phyloP scores from a whole-genome alignment of 208 protist species.

The Crithidia expoeki region DNA sequence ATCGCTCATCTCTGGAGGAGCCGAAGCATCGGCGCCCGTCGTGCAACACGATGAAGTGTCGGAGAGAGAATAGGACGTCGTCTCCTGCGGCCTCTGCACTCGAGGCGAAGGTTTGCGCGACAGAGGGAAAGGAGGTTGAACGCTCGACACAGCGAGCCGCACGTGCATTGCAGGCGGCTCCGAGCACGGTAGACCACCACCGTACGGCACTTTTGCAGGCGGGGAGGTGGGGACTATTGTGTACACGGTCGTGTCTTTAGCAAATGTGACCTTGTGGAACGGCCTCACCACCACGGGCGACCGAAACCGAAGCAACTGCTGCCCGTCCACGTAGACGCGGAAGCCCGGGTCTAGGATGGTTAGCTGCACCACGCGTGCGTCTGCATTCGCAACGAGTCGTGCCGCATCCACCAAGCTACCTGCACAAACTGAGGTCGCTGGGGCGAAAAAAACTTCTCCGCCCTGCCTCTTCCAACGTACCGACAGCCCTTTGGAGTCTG shows the following conservation, averaged over 20 bases:
- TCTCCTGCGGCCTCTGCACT: not conserved
- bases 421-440: not conserved
- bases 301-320: conserved; percentile 12
- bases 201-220: too few relatives aligned
- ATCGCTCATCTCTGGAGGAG: not conserved
- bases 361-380: conserved; percentile 20
- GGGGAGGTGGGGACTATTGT: not conserved
- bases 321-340: conserved; percentile 27
- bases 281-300: conserved; percentile 19
- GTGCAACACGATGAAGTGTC: not conserved
- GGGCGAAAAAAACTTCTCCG: not conserved
- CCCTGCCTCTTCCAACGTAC: conserved; percentile 7
- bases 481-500: not conserved
- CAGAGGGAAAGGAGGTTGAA: not conserved
- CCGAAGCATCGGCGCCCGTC: not conserved
- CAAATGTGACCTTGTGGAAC: conserved; percentile 11
- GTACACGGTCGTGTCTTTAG: not conserved
- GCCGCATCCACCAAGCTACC: conserved; percentile 14
- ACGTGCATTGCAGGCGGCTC: not conserved
- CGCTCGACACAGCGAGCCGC: not conserved
- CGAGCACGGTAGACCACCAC: not conserved
- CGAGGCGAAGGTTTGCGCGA: not conserved
- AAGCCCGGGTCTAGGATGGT: conserved; percentile 2
- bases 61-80: not conserved
- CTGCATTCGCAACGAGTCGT: conserved; percentile 6